A percentile compares a stretch with the other conserved stretches of the same genome.
Evolutionary conservation across 2,329 filamentous ascomycete genomes (phyloP).

Genomic region (Cladorrhinum sp.): DNA sequence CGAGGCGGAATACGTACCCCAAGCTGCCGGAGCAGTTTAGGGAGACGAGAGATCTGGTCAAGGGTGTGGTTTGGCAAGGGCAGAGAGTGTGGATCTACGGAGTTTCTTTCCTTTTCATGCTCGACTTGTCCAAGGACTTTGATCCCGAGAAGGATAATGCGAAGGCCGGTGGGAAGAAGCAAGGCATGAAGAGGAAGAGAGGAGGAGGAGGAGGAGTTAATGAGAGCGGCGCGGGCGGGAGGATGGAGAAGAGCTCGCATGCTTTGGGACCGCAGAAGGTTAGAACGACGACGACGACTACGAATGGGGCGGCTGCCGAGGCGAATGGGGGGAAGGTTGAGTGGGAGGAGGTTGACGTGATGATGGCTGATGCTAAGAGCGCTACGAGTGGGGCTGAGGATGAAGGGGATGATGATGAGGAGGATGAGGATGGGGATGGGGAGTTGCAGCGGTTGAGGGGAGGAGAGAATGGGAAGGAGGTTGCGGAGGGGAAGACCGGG

Average conservation of each 20-base stretch:
- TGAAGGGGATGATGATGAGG: conserved; percentile 40
- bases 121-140: conserved; percentile 75
- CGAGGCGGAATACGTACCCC: conserved; percentile 73
- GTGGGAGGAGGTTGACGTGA: conserved; percentile 37
- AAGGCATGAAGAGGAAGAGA: conserved; percentile 54
- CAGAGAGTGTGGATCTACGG: conserved; percentile 84
- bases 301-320: too few relatives aligned
- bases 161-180: conserved; percentile 30
- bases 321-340: conserved; percentile 21
- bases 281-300: conserved; percentile 29
- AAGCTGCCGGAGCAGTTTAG: conserved; percentile 72
- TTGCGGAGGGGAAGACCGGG: conserved; percentile 34
- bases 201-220: conserved; percentile 32
- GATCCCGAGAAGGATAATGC: conserved; percentile 35
- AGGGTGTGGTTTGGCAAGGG: conserved; percentile 81
- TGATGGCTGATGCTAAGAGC: conserved; percentile 29
- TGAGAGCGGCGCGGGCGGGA: conserved; percentile 52
- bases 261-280: conserved; percentile 45
- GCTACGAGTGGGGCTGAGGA: conserved; percentile 40
- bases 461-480: conserved; percentile 37
- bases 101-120: conserved; percentile 83
- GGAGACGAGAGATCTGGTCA: conserved; percentile 72
- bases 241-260: conserved; percentile 45
- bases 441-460: conserved; percentile 32
- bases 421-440: conserved; percentile 33